Percentiles rank a stretch among this genome's conserved stretches.
phyloP scores from a whole-genome alignment of 495 filamentous ascomycete genomes.

The Penicillium bovifimosum region DNA sequence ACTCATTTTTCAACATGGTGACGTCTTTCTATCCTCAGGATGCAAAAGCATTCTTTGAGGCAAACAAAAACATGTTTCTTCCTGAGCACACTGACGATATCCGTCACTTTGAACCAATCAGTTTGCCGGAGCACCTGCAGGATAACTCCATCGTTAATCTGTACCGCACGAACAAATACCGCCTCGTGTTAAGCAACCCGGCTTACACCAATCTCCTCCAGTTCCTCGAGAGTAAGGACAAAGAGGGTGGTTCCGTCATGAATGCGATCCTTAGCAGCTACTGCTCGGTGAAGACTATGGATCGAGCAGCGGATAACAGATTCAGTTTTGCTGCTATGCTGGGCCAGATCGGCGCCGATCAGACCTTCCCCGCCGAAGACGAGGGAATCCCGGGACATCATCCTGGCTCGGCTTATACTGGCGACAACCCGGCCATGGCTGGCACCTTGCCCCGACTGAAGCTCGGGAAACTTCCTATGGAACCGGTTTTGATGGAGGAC shows the following conservation, averaged over 20 bases:
- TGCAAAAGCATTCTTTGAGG: slow-evolving; percentile 62
- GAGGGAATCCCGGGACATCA: slow-evolving; percentile 93
- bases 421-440: slow-evolving; percentile 54
- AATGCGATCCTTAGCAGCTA: slow-evolving; percentile 67
- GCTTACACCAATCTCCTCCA: slow-evolving; percentile 75
- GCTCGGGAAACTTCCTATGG: slow-evolving; percentile 76
- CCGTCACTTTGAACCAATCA: slow-evolving; percentile 59
- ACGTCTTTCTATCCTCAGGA: slow-evolving; percentile 65
- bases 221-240: slow-evolving; percentile 78
- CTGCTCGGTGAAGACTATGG: slow-evolving; percentile 65
- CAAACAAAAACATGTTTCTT: slow-evolving; percentile 63
- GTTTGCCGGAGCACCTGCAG: slow-evolving; percentile 67
- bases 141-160: slow-evolving; percentile 66
- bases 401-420: slow-evolving; percentile 74
- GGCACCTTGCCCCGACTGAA: slow-evolving; percentile 54
- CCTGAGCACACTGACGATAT: slow-evolving; percentile 73
- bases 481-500: slow-evolving; percentile 70
- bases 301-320: slow-evolving; percentile 68
- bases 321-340: slow-evolving; percentile 78
- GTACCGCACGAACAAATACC: slow-evolving; percentile 79
- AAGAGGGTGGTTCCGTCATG: slow-evolving; percentile 71
- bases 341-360: slow-evolving; percentile 55
- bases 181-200: slow-evolving; percentile 75
- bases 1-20: slow-evolving; percentile 83
- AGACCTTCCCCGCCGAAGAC: slow-evolving; percentile 68